Percentiles rank a stretch among this genome's conserved stretches.
Evolutionary conservation across 148 eudicot species (phyloP).

Genomic region (Arbutus unedo): DNA sequence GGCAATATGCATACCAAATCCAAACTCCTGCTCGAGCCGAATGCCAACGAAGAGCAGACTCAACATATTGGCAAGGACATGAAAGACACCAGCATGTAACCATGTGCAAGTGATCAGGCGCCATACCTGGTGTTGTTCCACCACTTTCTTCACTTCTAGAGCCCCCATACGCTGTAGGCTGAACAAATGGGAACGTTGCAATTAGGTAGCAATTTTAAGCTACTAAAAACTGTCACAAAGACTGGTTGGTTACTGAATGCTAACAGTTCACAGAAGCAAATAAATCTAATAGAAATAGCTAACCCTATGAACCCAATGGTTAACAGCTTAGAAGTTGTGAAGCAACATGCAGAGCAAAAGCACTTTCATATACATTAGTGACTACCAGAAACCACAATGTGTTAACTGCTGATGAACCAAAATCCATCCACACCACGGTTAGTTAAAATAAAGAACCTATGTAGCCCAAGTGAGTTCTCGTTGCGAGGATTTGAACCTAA

Average conservation of each 20-base stretch:
- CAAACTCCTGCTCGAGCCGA: conserved; percentile 87
- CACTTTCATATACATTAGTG: background rate
- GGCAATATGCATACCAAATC: conserved; percentile 51
- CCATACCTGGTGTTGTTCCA: conserved; percentile 54
- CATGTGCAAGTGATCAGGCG: conserved; percentile 64
- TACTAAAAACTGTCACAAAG: conserved; percentile 11
- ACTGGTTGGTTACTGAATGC: background rate
- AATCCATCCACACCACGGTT: background rate
- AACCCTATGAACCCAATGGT: background rate
- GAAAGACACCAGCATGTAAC: conserved; percentile 88
- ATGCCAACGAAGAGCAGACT: conserved; percentile 72
- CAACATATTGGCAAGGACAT: conserved; percentile 77
- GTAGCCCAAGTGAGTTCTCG: background rate
- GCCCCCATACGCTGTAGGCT: conserved; percentile 77
- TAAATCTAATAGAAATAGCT: background rate
- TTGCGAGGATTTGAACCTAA: background rate
- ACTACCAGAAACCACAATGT: background rate
- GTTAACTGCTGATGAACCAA: background rate
- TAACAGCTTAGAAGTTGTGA: background rate
- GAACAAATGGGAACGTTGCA: conserved; percentile 8
- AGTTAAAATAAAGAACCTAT: background rate
- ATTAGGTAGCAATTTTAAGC: background rate
- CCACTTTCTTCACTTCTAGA: conserved; percentile 50
- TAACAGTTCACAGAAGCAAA: background rate
- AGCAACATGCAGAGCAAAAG: background rate